Conservation (phyloP, 495 filamentous ascomycete species). For the Hypoxylon cercidicola region DNA sequence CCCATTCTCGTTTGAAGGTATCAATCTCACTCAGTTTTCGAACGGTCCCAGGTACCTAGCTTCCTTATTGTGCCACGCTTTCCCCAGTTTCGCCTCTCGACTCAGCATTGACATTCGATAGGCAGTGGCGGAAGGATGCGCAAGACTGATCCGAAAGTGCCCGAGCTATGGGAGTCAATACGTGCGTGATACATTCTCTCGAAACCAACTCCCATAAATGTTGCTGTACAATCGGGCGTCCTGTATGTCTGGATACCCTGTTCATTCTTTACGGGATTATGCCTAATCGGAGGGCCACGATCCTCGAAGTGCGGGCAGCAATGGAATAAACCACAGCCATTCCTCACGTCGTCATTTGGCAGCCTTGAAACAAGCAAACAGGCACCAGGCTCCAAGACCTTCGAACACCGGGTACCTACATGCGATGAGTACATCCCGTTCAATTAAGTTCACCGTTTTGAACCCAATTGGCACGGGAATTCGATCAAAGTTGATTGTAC, state of each 20-base stretch:
- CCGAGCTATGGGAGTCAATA: conserved; percentile 30
- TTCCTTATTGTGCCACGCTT: conserved; percentile 22
- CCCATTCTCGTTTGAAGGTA: conserved; percentile 1
- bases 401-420: neutral
- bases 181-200: conserved; percentile 25
- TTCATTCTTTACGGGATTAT: conserved; percentile 13
- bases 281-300: conserved; percentile 11
- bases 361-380: conserved; percentile 14
- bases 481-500: neutral
- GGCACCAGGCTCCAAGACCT: neutral
- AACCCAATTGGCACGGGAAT: conserved; percentile 17
- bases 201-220: conserved; percentile 14
- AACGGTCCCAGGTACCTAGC: conserved; percentile 1
- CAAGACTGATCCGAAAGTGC: conserved; percentile 35
- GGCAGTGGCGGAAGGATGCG: conserved; percentile 13
- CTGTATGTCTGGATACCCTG: conserved; percentile 18
- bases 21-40: conserved; percentile 7
- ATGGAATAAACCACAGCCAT: conserved; percentile 6
- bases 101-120: conserved; percentile 26
- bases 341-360: conserved; percentile 8
- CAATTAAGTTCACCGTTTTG: conserved; percentile 9
- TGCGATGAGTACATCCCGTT: neutral
- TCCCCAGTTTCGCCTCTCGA: conserved; percentile 25
- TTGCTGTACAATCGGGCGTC: conserved; percentile 16
- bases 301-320: conserved; percentile 7